Evolutionary conservation across 2,329 filamentous ascomycete genomes (phyloP), one percentile per base, ranked within the genome.

Genomic region (Cercospora janseana): DNA sequence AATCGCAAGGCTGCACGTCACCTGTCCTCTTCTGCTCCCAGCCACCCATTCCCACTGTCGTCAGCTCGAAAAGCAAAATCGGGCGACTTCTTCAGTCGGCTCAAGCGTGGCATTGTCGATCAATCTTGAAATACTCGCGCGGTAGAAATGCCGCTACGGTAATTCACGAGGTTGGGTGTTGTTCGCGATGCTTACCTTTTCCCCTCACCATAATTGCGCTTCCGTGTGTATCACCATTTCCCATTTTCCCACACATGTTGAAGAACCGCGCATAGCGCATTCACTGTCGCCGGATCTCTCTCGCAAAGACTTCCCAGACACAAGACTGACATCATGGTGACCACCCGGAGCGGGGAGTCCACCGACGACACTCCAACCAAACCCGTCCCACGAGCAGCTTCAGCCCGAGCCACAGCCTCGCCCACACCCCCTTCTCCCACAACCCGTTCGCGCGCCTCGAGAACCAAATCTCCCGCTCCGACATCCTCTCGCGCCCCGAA

Each of bases 401-500:
- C 43, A 9, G 15, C 38, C 35, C 49, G 24, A 49, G 46, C 46
- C 16, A 46, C 28, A 45, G 47, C 23, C 42, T 46, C 43, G 7
- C 43, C 43, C 9, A 29, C 56, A 38, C 16, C 52, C 27, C 46
- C 37, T 26, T 35, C 26, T 23, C 20, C 44, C 26, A 46, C 35
- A 8, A 24, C 43, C 1, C 35, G 47, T 10, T 40, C 55, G 6
- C 15, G 40, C 2, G 28, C n/a, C n/a, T n/a, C 47, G 9, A 40
- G 76, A 26, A 81, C 78, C 28, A 75, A 52, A 13, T 51, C 46
- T n/a, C 21, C 24, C 23, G 27, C 37, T 16, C 20, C 44, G 21
- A 44, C 31, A 9, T 23, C 43, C 7, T 38, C 55, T 12, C 15
- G 40, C 2, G 29, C 15, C 9, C 1, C 34, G 15, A 34, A 26